Percentiles rank a stretch among this genome's conserved stretches.
These are phyloP conservation scores for Fomitiporia mediterranea DNA, from an alignment of 1,284 basidiomycete genomes.

Conservation along the genomic window DNA sequence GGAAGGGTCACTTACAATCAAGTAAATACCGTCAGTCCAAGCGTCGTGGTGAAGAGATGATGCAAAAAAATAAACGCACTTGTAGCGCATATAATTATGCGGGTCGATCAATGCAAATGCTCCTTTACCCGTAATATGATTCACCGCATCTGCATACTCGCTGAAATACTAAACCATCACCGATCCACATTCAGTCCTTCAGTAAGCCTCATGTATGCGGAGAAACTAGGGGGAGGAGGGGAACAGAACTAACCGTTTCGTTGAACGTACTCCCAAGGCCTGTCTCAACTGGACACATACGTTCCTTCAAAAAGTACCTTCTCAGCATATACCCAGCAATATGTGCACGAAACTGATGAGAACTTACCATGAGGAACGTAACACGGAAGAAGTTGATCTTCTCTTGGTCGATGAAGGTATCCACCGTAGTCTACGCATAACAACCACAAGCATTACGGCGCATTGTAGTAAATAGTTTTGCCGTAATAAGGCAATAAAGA, in stretches of 20 bases:
- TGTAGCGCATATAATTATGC: constrained; percentile 47
- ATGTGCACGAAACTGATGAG: background rate
- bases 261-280: constrained; percentile 41
- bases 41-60: background rate
- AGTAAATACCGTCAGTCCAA: background rate
- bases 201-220: too few species aligned
- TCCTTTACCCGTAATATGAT: constrained; percentile 41
- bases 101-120: constrained; percentile 42
- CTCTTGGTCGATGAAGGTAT: constrained; percentile 43
- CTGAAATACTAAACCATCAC: constrained; percentile 34
- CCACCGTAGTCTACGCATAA: constrained; percentile 35
- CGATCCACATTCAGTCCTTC: background rate
- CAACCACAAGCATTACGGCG: too few species aligned
- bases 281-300: constrained; percentile 40
- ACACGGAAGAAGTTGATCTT: constrained; percentile 47
- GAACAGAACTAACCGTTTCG: constrained; percentile 34
- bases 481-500: too few species aligned
- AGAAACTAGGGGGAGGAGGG: background rate
- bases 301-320: constrained; percentile 26
- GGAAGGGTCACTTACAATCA: constrained; percentile 37
- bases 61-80: constrained; percentile 27
- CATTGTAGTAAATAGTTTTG: too few species aligned
- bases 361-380: constrained; percentile 38
- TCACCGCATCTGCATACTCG: constrained; percentile 40
- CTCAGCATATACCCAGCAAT: background rate